Evolutionary conservation across 345 rosid genomes (phyloP), one percentile per base, ranked within the genome.

Genomic region (Linum trigynum): DNA sequence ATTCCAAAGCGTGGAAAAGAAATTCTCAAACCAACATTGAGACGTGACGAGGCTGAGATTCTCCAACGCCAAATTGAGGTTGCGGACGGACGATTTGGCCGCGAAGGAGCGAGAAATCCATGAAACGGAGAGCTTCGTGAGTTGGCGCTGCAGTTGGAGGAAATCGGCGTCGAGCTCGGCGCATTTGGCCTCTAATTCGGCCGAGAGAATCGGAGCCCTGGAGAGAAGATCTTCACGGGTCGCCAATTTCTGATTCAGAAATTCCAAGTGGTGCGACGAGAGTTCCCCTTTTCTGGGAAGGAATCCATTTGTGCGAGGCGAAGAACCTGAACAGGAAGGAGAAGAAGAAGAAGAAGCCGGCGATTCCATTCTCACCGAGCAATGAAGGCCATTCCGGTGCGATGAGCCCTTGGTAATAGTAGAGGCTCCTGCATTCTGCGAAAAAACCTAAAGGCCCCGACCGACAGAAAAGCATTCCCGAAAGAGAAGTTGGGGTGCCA

Each of bases 31-130:
- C 79, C 59, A 2, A 75, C 76, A 53, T 41, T 65, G 74, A 56
- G 73, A 80, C 4, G 83, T 65, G 42, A 68, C 58, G 67, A 81
- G 81, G 68, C 75, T 55, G 69, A 77, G 81, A 69, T 73, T 70
- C 68, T 84, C 79, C 56, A 87, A 59, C 69, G 62, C 66, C 38
- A 64, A 36, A 67, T 55, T 66, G 65, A 84, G 72, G 37, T 77
- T 75, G 38, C 73, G 69, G 63, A 87, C 40, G 15, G 81, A 73
- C 8, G 68, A 56, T 72, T 82, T 87, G 59, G 82, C 77, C 11
- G 62, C 71, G 42, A 86, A 72, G 0, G 89, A 87, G 36, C 79
- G 80, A 45, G 84, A 82, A 74, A 89, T 85, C 91, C 94, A 89
- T 3, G 89, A 87, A 17, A 89, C 81, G 16, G 80, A 76, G 65